phyloP scores from a whole-genome alignment of 495 filamentous ascomycete genomes.

The Aeminium ludgeri region DNA sequence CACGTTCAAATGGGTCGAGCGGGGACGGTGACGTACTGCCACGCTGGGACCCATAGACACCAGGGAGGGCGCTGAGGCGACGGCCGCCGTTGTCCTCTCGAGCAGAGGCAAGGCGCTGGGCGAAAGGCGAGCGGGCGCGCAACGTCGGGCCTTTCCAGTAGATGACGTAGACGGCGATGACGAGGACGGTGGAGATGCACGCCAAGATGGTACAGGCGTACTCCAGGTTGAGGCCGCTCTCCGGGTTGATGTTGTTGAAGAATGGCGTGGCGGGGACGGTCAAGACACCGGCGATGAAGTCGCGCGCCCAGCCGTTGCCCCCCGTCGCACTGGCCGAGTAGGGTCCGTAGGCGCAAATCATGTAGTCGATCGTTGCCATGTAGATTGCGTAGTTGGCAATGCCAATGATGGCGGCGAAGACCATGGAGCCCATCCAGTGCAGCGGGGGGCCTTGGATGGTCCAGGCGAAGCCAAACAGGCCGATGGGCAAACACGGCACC shows the following conservation, averaged over 20 bases:
- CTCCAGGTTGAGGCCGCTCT: conserved; percentile 48
- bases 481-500: conserved; percentile 48
- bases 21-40: conserved; percentile 1
- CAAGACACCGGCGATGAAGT: conserved; percentile 67
- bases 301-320: conserved; percentile 57
- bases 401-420: conserved; percentile 46
- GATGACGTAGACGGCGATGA: conserved; percentile 56
- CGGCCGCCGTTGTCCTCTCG: conserved; percentile 12
- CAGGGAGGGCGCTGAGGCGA: conserved; percentile 2
- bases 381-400: conserved; percentile 55
- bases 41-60: conserved; percentile 1
- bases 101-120: conserved; percentile 31
- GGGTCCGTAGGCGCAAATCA: conserved; percentile 64
- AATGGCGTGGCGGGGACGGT: conserved; percentile 62
- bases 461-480: conserved; percentile 55
- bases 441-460: conserved; percentile 38
- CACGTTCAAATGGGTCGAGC: no score
- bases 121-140: conserved; percentile 54
- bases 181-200: conserved; percentile 51
- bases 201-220: conserved; percentile 58
- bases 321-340: conserved; percentile 68
- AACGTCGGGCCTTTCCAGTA: conserved; percentile 59
- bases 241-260: conserved; percentile 30
- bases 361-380: conserved; percentile 75
- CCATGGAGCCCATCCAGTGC: conserved; percentile 50